phyloP scores from a whole-genome alignment of 805 yeast genomes.

The Myxozyma sirexii region DNA sequence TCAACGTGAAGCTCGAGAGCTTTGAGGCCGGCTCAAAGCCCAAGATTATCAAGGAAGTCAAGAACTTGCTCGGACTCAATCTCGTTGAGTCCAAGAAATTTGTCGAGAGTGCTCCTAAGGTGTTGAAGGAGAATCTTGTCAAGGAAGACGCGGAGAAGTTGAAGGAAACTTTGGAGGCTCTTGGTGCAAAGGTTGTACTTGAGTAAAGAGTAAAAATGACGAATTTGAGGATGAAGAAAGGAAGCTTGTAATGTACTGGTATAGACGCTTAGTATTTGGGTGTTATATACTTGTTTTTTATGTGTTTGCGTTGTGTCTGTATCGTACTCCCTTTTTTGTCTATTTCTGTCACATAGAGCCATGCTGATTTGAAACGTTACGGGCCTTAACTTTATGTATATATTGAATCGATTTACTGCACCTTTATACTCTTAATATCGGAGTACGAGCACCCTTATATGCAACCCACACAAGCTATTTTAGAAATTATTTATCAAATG shows the following conservation, averaged over 20 bases:
- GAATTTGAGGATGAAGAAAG: background rate
- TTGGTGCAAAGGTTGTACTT: conserved; percentile 89
- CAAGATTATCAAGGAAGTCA: conserved; percentile 96
- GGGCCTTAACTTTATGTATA: conserved; percentile 8
- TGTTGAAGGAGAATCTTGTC: conserved; percentile 90
- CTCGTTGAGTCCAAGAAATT: conserved; percentile 97
- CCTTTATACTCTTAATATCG: background rate
- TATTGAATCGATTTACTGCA: background rate
- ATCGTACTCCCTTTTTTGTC: background rate
- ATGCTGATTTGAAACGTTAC: background rate
- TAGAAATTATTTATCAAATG: no score
- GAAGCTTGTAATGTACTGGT: background rate
- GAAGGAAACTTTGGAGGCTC: conserved; percentile 85
- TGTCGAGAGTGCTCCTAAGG: conserved; percentile 96
- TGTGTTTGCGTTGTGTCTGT: background rate
- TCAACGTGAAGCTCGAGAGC: conserved; percentile 86
- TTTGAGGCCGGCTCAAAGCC: conserved; percentile 96
- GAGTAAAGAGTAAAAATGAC: conserved; percentile 56
- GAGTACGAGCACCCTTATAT: no score
- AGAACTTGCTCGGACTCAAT: conserved; percentile 84
- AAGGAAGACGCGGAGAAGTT: conserved; percentile 98
- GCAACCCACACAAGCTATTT: no score
- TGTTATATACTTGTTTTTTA: background rate
- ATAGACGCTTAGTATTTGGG: background rate
- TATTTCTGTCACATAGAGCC: background rate